These are phyloP conservation scores for Entoloma clypeatum DNA, from an alignment of 1,284 basidiomycete genomes.

Conservation along the genomic window DNA sequence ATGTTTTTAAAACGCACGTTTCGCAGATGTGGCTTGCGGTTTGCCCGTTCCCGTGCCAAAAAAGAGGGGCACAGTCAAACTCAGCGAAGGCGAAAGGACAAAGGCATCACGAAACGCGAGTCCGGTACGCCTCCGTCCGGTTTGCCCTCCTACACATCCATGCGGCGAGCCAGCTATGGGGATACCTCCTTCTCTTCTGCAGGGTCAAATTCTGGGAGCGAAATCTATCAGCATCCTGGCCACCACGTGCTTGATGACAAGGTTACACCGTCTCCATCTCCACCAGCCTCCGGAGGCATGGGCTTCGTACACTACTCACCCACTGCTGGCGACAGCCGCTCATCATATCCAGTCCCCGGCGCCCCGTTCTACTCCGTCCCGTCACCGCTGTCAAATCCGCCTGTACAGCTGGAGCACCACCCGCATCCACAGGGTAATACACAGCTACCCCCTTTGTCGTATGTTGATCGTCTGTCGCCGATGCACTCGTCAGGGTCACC, in stretches of 20 bases:
- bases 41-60: constrained; percentile 78
- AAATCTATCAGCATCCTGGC: constrained; percentile 47
- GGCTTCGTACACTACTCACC: constrained; percentile 53
- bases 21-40: constrained; percentile 72
- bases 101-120: constrained; percentile 38
- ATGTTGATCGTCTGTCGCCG: constrained; percentile 37
- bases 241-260: constrained; percentile 33
- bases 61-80: constrained; percentile 56
- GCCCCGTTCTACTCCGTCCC: constrained; percentile 37
- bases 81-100: constrained; percentile 44
- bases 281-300: constrained; percentile 29
- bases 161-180: constrained; percentile 45
- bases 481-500: constrained; percentile 33
- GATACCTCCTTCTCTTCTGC: constrained; percentile 49
- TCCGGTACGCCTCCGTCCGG: constrained; percentile 42
- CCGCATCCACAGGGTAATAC: constrained; percentile 19
- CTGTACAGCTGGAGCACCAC: constrained; percentile 24
- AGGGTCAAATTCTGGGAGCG: constrained; percentile 50
- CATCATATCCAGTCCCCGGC: constrained; percentile 22
- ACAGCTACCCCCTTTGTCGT: constrained; percentile 31
- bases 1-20: constrained; percentile 4
- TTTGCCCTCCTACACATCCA: constrained; percentile 30
- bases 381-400: constrained; percentile 44
- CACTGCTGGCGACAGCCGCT: constrained; percentile 24
- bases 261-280: constrained; percentile 57